phyloP scores from a whole-genome alignment of 2,329 filamentous ascomycete genomes.

The Penicillium sp. region DNA sequence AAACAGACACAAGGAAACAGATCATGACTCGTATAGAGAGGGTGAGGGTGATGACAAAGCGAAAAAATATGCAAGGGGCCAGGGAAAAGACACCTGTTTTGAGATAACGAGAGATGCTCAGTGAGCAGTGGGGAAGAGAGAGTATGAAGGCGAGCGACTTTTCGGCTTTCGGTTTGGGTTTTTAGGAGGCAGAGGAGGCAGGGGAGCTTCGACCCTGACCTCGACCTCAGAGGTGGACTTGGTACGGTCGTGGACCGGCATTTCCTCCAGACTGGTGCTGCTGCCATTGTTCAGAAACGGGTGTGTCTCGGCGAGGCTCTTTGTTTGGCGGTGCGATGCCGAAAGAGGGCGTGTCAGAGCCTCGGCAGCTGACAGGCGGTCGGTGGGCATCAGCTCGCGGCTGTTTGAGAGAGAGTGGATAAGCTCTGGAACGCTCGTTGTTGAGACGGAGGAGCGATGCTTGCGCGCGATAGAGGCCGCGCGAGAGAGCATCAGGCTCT shows the following conservation, averaged over 20 bases:
- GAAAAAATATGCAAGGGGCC: slow-evolving; percentile 16
- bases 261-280: slow-evolving; percentile 28
- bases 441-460: slow-evolving; percentile 50
- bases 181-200: slow-evolving; percentile 29
- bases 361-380: slow-evolving; percentile 25
- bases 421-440: slow-evolving; percentile 48
- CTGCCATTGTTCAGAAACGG: slow-evolving; percentile 30
- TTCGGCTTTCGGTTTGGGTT: slow-evolving; percentile 33
- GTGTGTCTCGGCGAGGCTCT: slow-evolving; percentile 39
- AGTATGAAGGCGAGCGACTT: slow-evolving; percentile 46
- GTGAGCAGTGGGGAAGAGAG: slow-evolving; percentile 40
- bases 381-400: slow-evolving; percentile 38
- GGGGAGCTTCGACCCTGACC: slow-evolving; percentile 22
- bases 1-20: slow-evolving; percentile 13
- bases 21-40: slow-evolving; percentile 16
- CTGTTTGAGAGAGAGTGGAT: slow-evolving; percentile 44
- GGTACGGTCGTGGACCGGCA: slow-evolving; percentile 36
- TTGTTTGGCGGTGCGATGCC: slow-evolving; percentile 36
- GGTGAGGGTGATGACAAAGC: slow-evolving; percentile 5
- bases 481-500: slow-evolving; percentile 56
- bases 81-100: slow-evolving; percentile 15
- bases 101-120: slow-evolving; percentile 7
- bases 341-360: slow-evolving; percentile 24
- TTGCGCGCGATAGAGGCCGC: slow-evolving; percentile 50
- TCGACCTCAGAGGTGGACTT: slow-evolving; percentile 41